Evolutionary conservation across 306 rosid species (phyloP), one percentile per base, ranked within the genome.

Genomic region (Vachellia pachyceras): DNA sequence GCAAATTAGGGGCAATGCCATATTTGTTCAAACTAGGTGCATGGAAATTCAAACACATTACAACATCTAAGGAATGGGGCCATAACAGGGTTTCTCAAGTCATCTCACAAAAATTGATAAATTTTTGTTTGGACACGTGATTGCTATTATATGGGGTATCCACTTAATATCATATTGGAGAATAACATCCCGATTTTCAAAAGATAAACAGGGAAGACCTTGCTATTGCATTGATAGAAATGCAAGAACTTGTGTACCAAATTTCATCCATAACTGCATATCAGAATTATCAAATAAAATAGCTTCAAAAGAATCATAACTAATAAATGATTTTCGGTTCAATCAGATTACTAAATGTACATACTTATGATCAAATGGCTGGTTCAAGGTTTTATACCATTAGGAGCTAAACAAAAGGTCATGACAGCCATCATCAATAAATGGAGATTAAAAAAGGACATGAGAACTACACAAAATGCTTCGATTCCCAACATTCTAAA

Each of bases 1-100:
- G 58, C 64, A 64, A 78, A 55, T 55, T n/a, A 8, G 61, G 20
- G 72, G 72, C 33, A 23, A 9, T 82, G 3, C 10, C 63, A 76
- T 23, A 12, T 22, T 44, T 75, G 47, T 42, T 70, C 78, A 47
- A 60, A 69, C 7, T 37, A 22, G 52, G 44, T 52, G 71, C 58
- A 63, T 20, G 79, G 1, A 25, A 72, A 64, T 77, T 45, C 23
- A 47, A 22, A 35, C 60, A 72, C 5, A 47, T 77, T 39, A 47
- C 72, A 35, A 22, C 8, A 69, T 57, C 36, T 66, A 72, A 79
- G 54, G 69, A 75, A 76, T 49, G 20, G n/a, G 69, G 35, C 64
- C 57, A 33, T 13, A 42, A 41, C 72, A 67, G 64, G 42, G 63
- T 63, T 63, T 17, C 41, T 35, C 22, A 69, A 58, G n/a, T 82